Percentiles rank a stretch among this genome's conserved stretches.
These are phyloP conservation scores for Nothophoma quercina DNA, from an alignment of 2,329 filamentous ascomycete species.

Conservation along the genomic window DNA sequence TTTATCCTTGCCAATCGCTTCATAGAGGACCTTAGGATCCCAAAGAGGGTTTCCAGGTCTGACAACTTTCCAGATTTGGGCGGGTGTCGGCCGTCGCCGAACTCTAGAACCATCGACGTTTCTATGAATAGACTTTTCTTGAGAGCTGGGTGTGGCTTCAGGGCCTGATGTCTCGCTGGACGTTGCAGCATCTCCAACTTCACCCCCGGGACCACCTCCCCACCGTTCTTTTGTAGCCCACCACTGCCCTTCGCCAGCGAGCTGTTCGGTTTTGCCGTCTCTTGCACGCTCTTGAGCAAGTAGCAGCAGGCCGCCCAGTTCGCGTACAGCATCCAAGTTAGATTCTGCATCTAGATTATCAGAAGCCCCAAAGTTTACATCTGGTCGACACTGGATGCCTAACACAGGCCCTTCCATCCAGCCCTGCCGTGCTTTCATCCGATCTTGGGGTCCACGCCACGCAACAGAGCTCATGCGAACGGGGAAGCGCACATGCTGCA, in stretches of 20 bases:
- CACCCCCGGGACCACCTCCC: conserved; percentile 61
- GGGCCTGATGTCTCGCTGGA: conserved; percentile 33
- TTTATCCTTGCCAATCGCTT: conserved; percentile 62
- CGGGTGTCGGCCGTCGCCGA: conserved; percentile 54
- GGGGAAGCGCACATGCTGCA: conserved; percentile 62
- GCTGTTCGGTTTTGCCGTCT: conserved; percentile 59
- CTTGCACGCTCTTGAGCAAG: conserved; percentile 68
- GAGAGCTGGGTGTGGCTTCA: conserved; percentile 38
- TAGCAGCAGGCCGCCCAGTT: conserved; percentile 64
- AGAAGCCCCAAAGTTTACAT: conserved; percentile 60
- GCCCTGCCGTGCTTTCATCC: conserved; percentile 60
- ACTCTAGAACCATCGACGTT: conserved; percentile 39
- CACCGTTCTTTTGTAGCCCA: conserved; percentile 65
- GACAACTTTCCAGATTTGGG: conserved; percentile 62
- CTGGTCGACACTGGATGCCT: conserved; percentile 62
- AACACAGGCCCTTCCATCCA: conserved; percentile 66
- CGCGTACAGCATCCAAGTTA: conserved; percentile 62
- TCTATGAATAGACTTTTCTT: conserved; percentile 45
- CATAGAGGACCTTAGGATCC: conserved; percentile 65
- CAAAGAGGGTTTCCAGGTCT: conserved; percentile 60
- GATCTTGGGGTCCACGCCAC: conserved; percentile 62
- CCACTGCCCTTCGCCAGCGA: conserved; percentile 65
- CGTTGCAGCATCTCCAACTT: conserved; percentile 47
- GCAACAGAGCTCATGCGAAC: conserved; percentile 64
- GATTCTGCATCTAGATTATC: conserved; percentile 41